Evolutionary conservation across 768 basidiomycete genomes (phyloP), one percentile per base, ranked within the genome.

Genomic region (Boletus barrowsii): DNA sequence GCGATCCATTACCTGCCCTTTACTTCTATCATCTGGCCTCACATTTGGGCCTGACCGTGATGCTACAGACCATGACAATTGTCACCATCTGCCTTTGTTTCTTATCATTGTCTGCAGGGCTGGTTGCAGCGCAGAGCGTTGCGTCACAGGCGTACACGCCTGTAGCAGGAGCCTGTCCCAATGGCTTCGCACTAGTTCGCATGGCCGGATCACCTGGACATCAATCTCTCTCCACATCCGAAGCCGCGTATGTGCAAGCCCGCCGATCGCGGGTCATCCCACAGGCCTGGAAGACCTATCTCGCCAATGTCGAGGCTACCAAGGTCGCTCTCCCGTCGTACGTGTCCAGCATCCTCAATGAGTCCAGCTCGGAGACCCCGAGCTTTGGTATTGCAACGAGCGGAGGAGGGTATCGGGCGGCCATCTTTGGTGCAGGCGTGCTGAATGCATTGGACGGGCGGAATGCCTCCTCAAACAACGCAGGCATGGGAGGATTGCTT

Each of bases 401-500:
- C 24, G 84, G 84, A 11, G 84, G 84, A 6, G 79, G 82, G 0
- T 76, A 79, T 46, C 68, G 83, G 15, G 83, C 84, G 0, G 79
- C 81, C 3, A 70, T 81, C 11, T 79, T 77, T 50, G 78, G 76
- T 40, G 83, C 78, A 5, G 83, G 80, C 2, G 73, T 81, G 15
- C 57, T 79, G 47, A 72, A 71, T n/a, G 73, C 76, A 0, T 57
- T 82, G 41, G 81, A 86, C 61, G 79, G 70, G 40, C 66, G 79
- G 24, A 83, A 83, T 47, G 36, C 63, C 2, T 72, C 80, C 0
- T 66, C 75, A 8, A 71, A 65, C 5, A 56, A 54, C 3, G 72
- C 66, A 0, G 82, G 80, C 2, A 70, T 70, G 1, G 81, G 80
- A 0, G 82, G 81, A 0, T 69, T 84, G 17, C 68, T 83, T 33